Evolutionary conservation across 257 asterid species (phyloP).

Genomic region (Ilex asprella): DNA sequence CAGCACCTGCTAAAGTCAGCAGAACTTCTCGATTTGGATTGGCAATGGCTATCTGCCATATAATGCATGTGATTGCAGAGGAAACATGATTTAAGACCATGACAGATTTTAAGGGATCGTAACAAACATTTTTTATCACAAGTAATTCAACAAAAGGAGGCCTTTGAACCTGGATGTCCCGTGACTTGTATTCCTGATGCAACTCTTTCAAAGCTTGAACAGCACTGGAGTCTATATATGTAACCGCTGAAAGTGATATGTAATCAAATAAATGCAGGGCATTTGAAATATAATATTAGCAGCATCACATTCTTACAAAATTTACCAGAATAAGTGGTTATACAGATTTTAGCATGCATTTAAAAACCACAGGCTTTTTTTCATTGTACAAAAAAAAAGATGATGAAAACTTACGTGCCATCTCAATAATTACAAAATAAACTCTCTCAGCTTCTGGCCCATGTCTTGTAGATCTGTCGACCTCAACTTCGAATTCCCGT

Average conservation of each 20-base stretch:
- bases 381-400: too few species aligned
- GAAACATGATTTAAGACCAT: too few species aligned
- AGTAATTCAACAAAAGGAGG: background rate
- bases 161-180: constrained; percentile 72
- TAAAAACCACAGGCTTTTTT: background rate
- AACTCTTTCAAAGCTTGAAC: constrained; percentile 88
- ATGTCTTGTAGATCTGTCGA: constrained; percentile 49
- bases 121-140: too few species aligned
- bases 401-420: constrained; percentile 86
- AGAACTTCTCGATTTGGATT: constrained; percentile 82
- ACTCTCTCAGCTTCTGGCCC: constrained; percentile 86
- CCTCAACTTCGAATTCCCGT: constrained; percentile 77
- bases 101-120: too few species aligned
- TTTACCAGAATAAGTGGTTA: too few species aligned
- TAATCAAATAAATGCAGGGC: too few species aligned
- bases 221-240: constrained; percentile 93
- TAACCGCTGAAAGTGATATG: constrained; percentile 56
- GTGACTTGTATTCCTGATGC: constrained; percentile 72
- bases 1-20: constrained; percentile 59
- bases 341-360: background rate
- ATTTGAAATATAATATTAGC: too few species aligned
- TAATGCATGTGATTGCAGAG: background rate
- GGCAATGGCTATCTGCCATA: constrained; percentile 75
- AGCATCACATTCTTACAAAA: too few species aligned
- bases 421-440: constrained; percentile 76